A percentile compares a stretch with the other conserved stretches of the same genome.
These are phyloP conservation scores for Hebeloma cylindrosporum DNA, from an alignment of 768 basidiomycete species.

Conservation along the genomic window DNA sequence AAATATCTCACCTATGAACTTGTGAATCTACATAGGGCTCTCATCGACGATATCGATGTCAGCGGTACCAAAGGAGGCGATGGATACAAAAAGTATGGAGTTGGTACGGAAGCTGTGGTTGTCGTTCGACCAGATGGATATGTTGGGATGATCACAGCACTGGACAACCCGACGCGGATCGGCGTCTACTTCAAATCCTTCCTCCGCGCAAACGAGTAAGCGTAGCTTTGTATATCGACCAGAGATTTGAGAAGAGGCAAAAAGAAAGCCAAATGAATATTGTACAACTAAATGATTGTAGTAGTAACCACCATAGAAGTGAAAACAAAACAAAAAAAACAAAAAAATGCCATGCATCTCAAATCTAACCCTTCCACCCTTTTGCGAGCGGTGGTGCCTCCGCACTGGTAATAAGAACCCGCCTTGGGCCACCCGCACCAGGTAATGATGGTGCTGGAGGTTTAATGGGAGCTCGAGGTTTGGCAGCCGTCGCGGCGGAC, in stretches of 20 bases:
- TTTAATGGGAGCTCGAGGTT: conserved; percentile 17
- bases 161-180: conserved; percentile 41
- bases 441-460: conserved; percentile 26
- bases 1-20: background rate
- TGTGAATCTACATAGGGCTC: conserved; percentile 40
- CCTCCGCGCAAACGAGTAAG: too few relatives aligned
- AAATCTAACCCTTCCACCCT: conserved; percentile 46
- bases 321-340: conserved; percentile 4
- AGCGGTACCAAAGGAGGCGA: conserved; percentile 46
- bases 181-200: conserved; percentile 51
- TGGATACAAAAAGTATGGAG: conserved; percentile 58
- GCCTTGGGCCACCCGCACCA: conserved; percentile 55
- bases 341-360: background rate
- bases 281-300: conserved; percentile 13
- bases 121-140: conserved; percentile 68
- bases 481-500: conserved; percentile 4
- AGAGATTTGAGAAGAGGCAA: background rate
- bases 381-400: conserved; percentile 55
- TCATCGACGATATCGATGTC: conserved; percentile 56
- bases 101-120: conserved; percentile 41
- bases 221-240: too few relatives aligned
- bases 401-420: conserved; percentile 66
- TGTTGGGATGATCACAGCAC: conserved; percentile 54
- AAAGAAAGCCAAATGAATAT: conserved; percentile 8
- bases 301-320: background rate